Base-by-base conservation (phyloP, 805 yeast genomes). In the Candida multigemmis region DNA sequence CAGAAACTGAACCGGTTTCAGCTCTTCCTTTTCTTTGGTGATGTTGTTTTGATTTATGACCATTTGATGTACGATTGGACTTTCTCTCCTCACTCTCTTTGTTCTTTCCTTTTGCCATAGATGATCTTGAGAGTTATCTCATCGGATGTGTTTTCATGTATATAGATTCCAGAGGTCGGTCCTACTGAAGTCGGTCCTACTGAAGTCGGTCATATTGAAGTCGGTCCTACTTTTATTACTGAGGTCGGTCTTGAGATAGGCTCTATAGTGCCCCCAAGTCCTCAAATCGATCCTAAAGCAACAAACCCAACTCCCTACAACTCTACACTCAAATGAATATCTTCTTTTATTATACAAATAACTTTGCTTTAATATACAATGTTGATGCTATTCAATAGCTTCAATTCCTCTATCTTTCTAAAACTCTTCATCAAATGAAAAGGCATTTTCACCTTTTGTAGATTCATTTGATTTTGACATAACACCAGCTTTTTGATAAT, bases 401-500 rank as follows among this genome's bases (percentile, higher is more conserved):
- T 24, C 17, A n/a, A 15, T 8, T 7, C n/a, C 8, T 11, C 18
- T n/a, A n/a, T n/a, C n/a, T n/a, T n/a, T n/a, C 41, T 77, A 89
- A 60, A 89, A 89, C 49, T 91, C 97, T 61, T 89, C 98, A 58
- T 87, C 94, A 46, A 91, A 79, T 25, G 80, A 64, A 63, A 89
- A 87, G 24, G 74, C 71, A 52, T 65, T 65, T 31, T 66, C 68
- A 24, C 56, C 38, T 35, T 60, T 62, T 35, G 55, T 51, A 35
- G 65, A 53, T 43, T 74, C 71, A 41, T 60, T 58, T 29, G 74
- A 56, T 41, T 70, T 68, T 11, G 35, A 30, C 91, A 89, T 89
- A 49, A 89, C 98, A 68, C 98, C 97, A 33, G 98, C 97, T 68
- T 89, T 91, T 67, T 89, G 98, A 66, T 89, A 89, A 63, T 89